Conservation (phyloP, 805 yeast genomes). For the Helenozyma baotianmanensis region DNA sequence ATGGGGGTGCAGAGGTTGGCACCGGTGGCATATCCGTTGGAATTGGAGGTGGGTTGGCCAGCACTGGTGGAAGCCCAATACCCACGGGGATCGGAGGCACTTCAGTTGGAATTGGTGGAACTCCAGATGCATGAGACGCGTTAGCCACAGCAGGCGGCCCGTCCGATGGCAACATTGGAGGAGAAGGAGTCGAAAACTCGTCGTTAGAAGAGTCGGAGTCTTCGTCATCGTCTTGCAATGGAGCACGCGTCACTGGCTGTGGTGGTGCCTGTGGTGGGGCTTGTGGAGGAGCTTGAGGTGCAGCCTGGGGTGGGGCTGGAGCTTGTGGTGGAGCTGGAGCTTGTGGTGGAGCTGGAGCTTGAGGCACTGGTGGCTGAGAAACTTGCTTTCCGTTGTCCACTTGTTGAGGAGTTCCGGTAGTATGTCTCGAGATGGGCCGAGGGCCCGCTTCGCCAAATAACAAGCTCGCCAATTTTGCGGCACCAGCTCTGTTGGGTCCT, state of each 20-base stretch:
- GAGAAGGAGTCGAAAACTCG: conserved; percentile 15
- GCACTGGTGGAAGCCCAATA: too few relatives aligned
- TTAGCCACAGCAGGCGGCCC: too few relatives aligned
- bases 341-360: not conserved
- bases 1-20: conserved; percentile 7
- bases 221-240: not conserved
- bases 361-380: not conserved
- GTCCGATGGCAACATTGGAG: conserved; percentile 9
- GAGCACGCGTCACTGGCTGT: not conserved
- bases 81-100: conserved; percentile 8
- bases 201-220: conserved; percentile 10
- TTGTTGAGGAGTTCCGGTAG: conserved; percentile 9
- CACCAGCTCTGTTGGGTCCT: conserved; percentile 46
- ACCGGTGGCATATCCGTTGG: conserved; percentile 19
- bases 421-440: conserved; percentile 27
- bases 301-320: not conserved
- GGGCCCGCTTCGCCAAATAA: conserved; percentile 46
- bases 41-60: too few relatives aligned
- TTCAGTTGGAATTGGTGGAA: conserved; percentile 13
- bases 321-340: not conserved
- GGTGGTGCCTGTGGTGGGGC: not conserved
- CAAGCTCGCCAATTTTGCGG: conserved; percentile 52
- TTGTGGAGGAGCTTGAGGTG: not conserved
- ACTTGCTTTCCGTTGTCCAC: not conserved
- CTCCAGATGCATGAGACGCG: not conserved